Evolutionary conservation across 192 early-diverging fungal genomes (phyloP), one percentile per base, ranked within the genome.

Genomic region (Coemansia sp.): DNA sequence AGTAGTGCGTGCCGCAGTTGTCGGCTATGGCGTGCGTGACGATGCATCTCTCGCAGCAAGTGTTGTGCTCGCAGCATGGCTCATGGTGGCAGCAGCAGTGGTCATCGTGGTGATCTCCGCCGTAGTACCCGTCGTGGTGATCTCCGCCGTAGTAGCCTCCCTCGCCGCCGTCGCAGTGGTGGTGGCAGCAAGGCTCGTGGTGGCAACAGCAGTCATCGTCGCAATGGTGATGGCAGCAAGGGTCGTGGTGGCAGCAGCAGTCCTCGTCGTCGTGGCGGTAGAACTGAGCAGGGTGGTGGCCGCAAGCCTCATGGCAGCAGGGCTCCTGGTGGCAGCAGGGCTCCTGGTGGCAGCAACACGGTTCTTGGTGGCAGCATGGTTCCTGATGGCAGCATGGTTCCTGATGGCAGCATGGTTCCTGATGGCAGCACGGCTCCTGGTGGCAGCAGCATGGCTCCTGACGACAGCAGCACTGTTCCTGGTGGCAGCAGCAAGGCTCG

Each of bases 1-100:
- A 82, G 80, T 82, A 82, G 80, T 82, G 80, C 5, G 80, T 82
- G 62, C 75, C 80, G 48, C 75, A 82, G 68, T 74, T 77, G 42
- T 82, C 80, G 24, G 75, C 80, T 4, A 82, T 29, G 0, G 80
- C 80, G 45, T 82, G 80, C 2, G 80, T 82, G 15, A 76, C 68
- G 3, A 76, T 64, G 61, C 61, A 61, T 58, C 71, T 73, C 60
- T 82, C 75, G 71, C 79, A 76, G 74, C 71, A 74, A 31, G 58
- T 45, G 74, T 76, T 65, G 61, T 70, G 73, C 62, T 74, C 64
- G 61, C 65, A 66, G 61, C 53, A 68, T 19, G 64, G 61, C 62
- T 56, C 46, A 51, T 71, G 65, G 59, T 80, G 55, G 63, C 74
- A 64, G 69, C 71, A 67, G 59, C 65, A 65, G 51, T 65, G 48